A percentile compares a stretch with the other conserved stretches of the same genome.
Evolutionary conservation across 768 basidiomycete genomes (phyloP).

Genomic region (Coprinellus micaceus): DNA sequence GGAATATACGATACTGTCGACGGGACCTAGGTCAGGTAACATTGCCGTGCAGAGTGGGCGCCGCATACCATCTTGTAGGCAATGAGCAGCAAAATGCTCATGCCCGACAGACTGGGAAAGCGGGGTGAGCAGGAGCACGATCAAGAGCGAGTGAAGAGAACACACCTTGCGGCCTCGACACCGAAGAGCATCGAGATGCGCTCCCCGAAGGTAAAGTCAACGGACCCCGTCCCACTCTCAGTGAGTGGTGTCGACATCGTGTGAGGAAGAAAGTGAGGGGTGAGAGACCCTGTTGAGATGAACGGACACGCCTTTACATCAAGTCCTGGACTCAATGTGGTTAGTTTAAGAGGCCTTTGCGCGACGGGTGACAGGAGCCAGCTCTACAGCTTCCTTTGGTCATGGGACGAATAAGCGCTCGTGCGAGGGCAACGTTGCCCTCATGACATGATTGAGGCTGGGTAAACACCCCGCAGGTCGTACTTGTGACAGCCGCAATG

Average conservation of each 20-base stretch:
- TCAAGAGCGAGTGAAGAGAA: not conserved
- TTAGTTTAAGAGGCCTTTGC: no score
- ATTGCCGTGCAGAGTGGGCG: not conserved
- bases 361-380: no score
- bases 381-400: no score
- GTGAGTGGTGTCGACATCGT: not conserved
- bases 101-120: not conserved
- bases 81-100: not conserved
- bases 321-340: no score
- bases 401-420: no score
- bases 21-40: not conserved
- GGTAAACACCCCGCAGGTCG: no score
- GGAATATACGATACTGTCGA: not conserved
- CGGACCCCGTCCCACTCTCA: not conserved
- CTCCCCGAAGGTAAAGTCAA: not conserved
- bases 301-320: not conserved
- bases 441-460: no score
- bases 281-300: not conserved
- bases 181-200: not conserved
- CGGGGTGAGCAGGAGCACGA: not conserved
- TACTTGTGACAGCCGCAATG: no score
- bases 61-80: slow-evolving; percentile 3
- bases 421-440: no score
- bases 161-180: slow-evolving; percentile 1
- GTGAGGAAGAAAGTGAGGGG: not conserved